Evolutionary conservation across 345 rosid genomes (phyloP), one percentile per base, ranked within the genome.

Genomic region (Salix viminalis): DNA sequence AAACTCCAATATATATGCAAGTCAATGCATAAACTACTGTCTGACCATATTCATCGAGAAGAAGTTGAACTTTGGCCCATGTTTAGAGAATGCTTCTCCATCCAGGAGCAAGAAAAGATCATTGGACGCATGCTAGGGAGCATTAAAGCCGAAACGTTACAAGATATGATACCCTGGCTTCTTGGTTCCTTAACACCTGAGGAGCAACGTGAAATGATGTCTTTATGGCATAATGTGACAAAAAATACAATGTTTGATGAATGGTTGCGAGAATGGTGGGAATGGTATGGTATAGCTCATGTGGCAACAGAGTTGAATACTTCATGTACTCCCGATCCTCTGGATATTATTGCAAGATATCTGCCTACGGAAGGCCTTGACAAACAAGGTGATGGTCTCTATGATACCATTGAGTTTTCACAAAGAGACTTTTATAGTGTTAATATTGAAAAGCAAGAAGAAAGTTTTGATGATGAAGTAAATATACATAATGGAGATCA

Each of bases 211-310:
- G 73, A 72, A 3, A 74, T 86, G 78, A 88, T 87, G 96, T 87
- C 89, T 46, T 81, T 87, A 41, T 90, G 88, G 97, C 81, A 81
- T 56, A 86, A 79, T 64, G 89, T 91, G 67, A 84, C 98, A 6
- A 94, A 86, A 78, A 86, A 88, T 77, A 94, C 97, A 37, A 91
- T 86, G 91, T 94, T 94, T 82, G 85, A 79, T 2, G 92, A 92
- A 73, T 94, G 98, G 97, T 75, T 94, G 77, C 79, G 79, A 79
- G 97, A 94, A 84, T 92, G 97, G 97, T 90, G 89, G 88, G 90
- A 87, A 48, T 90, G 89, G n/a, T 75, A 88, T 73, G 62, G 69
- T 44, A 67, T 69, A 60, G 74, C 78, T 44, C 86, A 73, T 68
- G 83, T 77, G 64, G 77, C 26, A 32, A 75, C 73, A 72, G 79